These are phyloP conservation scores for Eutrema japonicum DNA, from an alignment of 345 rosid species.

Conservation along the genomic window DNA sequence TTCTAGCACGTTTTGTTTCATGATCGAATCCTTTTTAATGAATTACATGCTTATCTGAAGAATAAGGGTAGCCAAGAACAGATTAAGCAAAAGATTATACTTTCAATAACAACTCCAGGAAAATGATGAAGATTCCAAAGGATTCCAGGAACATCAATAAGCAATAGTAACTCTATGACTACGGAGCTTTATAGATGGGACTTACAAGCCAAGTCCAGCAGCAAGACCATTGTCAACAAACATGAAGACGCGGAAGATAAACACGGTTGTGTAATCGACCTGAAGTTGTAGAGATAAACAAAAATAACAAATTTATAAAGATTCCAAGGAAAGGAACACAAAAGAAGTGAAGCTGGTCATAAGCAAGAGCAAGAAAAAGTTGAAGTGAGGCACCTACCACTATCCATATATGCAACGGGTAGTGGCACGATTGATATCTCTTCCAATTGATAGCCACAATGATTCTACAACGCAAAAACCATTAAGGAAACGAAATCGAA, in stretches of 20 bases:
- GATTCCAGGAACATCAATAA: too few species aligned
- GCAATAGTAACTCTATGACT: neutral
- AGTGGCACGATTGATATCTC: slow-evolving; percentile 69
- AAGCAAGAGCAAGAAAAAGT: neutral
- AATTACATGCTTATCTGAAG: slow-evolving; percentile 6
- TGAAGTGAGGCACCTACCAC: slow-evolving; percentile 63
- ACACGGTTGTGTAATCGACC: slow-evolving; percentile 93
- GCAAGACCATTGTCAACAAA: slow-evolving; percentile 94
- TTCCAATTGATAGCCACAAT: slow-evolving; percentile 92
- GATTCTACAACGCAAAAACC: slow-evolving; percentile 51
- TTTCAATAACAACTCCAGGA: slow-evolving; percentile 8
- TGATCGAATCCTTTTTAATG: slow-evolving; percentile 16
- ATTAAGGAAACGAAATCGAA: slow-evolving; percentile 39
- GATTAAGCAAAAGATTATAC: neutral
- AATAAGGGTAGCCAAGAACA: slow-evolving; percentile 5
- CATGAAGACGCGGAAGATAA: slow-evolving; percentile 91
- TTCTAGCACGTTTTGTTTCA: neutral
- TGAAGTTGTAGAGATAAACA: slow-evolving; percentile 43
- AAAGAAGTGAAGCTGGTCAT: neutral
- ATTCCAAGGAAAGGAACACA: slow-evolving; percentile 1
- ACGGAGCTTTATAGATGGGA: slow-evolving; percentile 15
- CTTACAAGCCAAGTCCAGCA: slow-evolving; percentile 99
- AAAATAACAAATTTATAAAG: neutral
- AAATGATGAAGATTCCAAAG: neutral
- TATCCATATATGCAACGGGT: slow-evolving; percentile 98